A percentile compares a stretch with the other conserved stretches of the same genome.
Conservation (phyloP, 2,329 filamentous ascomycete species). For the Venturiaceae sp. region DNA sequence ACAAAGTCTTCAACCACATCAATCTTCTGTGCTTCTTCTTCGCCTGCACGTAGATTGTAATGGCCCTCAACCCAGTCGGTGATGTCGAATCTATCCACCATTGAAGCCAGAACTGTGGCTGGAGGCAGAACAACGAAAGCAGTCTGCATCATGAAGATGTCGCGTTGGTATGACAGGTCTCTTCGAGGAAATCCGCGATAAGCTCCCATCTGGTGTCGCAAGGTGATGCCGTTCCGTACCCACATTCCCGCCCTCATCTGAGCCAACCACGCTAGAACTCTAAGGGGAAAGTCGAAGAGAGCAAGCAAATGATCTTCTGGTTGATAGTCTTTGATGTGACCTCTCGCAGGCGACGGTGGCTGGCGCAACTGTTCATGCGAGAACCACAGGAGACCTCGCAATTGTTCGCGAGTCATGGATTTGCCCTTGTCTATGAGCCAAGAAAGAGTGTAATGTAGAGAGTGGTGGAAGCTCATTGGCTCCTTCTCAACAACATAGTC, state of each 20-base stretch:
- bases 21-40: conserved; percentile 79
- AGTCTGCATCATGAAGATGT: conserved; percentile 88
- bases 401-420: conserved; percentile 55
- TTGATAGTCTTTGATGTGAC: conserved; percentile 45
- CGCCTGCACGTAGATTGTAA: conserved; percentile 63
- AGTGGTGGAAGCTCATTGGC: conserved; percentile 94
- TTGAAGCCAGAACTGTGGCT: conserved; percentile 73
- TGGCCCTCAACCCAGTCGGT: conserved; percentile 76
- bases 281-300: conserved; percentile 84
- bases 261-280: conserved; percentile 91
- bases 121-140: conserved; percentile 81
- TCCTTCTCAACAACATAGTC: conserved; percentile 83
- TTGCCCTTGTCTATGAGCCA: conserved; percentile 91
- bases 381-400: conserved; percentile 62
- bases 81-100: conserved; percentile 87
- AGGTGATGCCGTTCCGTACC: conserved; percentile 93
- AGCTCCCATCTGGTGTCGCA: conserved; percentile 88
- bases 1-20: conserved; percentile 95
- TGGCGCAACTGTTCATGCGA: conserved; percentile 60
- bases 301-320: conserved; percentile 76
- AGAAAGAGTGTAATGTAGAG: conserved; percentile 88
- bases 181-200: conserved; percentile 84
- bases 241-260: conserved; percentile 99
- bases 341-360: conserved; percentile 50
- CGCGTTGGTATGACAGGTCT: conserved; percentile 88